Evolutionary conservation across 106 monocot genomes (phyloP).

Genomic region (Cymbidium sinense): DNA sequence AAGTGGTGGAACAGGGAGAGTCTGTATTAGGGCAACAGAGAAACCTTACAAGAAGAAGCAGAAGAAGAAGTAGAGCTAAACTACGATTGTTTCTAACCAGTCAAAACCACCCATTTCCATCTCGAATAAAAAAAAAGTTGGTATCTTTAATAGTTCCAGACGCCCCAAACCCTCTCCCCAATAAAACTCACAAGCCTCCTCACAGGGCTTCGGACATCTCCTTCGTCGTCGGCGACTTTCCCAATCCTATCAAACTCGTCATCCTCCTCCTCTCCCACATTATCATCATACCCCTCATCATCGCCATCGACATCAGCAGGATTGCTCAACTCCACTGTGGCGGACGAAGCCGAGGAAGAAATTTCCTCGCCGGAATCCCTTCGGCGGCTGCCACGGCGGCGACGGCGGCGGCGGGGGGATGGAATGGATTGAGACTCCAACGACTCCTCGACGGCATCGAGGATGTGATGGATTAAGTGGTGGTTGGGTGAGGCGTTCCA

Average conservation of each 20-base stretch:
- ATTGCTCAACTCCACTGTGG: not conserved
- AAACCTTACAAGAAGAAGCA: too few relatives aligned
- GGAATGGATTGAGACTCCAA: not conserved
- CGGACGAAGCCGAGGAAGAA: not conserved
- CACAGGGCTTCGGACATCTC: conserved; percentile 5
- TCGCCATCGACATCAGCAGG: not conserved
- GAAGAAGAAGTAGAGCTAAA: too few relatives aligned
- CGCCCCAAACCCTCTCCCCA: conserved; percentile 11
- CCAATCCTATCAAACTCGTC: not conserved
- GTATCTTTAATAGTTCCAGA: too few relatives aligned
- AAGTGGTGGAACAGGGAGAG: too few relatives aligned
- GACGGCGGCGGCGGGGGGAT: conserved; percentile 6
- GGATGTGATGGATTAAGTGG: conserved; percentile 42
- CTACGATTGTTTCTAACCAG: too few relatives aligned
- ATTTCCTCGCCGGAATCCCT: not conserved
- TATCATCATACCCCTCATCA: not conserved
- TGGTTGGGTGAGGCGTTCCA: conserved; percentile 50
- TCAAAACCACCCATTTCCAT: too few relatives aligned
- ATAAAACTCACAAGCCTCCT: conserved; percentile 39
- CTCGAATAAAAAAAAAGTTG: too few relatives aligned
- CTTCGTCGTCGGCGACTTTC: not conserved
- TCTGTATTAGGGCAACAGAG: too few relatives aligned
- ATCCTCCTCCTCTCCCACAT: too few relatives aligned
- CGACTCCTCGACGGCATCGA: conserved; percentile 37
- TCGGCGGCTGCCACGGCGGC: not conserved